Conservation (phyloP, 441 rosid species). For the Melastoma candidum region DNA sequence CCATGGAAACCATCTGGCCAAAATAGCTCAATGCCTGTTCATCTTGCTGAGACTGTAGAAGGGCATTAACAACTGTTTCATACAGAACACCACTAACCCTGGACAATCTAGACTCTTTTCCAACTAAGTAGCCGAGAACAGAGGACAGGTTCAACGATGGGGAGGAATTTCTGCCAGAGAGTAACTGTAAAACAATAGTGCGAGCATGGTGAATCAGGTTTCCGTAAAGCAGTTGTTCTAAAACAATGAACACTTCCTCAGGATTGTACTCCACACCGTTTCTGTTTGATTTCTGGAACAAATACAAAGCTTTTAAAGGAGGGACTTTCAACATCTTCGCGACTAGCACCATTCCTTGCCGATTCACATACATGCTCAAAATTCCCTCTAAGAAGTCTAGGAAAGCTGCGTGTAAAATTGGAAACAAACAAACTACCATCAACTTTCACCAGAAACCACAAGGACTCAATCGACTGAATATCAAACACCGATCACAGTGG, state of each 20-base stretch:
- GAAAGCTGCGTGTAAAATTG: too few relatives aligned
- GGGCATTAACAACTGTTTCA: slow-evolving; percentile 38
- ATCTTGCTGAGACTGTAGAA: slow-evolving; percentile 32
- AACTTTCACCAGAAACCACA: too few relatives aligned
- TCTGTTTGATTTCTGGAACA: too few relatives aligned
- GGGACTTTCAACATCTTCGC: too few relatives aligned
- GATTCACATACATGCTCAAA: too few relatives aligned
- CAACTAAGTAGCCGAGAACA: slow-evolving; percentile 34
- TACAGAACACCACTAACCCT: slow-evolving; percentile 24
- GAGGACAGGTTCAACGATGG: slow-evolving; percentile 31
- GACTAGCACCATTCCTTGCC: too few relatives aligned
- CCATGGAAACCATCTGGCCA: slow-evolving; percentile 38
- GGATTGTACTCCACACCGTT: slow-evolving; percentile 14
- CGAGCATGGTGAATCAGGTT: slow-evolving; percentile 33
- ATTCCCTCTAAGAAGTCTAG: too few relatives aligned
- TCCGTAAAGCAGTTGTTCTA: slow-evolving; percentile 33
- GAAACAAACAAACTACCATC: too few relatives aligned
- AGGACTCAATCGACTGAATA: too few relatives aligned
- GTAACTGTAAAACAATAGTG: slow-evolving; percentile 34
- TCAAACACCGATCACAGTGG: too few relatives aligned
- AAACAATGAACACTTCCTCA: slow-evolving; percentile 33
- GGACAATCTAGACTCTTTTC: slow-evolving; percentile 10
- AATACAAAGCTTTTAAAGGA: too few relatives aligned
- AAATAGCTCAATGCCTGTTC: slow-evolving; percentile 36
- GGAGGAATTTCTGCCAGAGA: slow-evolving; percentile 37